Base-by-base conservation (phyloP, 2,329 filamentous ascomycete species). In the Thielaviopsis ethacetica region DNA sequence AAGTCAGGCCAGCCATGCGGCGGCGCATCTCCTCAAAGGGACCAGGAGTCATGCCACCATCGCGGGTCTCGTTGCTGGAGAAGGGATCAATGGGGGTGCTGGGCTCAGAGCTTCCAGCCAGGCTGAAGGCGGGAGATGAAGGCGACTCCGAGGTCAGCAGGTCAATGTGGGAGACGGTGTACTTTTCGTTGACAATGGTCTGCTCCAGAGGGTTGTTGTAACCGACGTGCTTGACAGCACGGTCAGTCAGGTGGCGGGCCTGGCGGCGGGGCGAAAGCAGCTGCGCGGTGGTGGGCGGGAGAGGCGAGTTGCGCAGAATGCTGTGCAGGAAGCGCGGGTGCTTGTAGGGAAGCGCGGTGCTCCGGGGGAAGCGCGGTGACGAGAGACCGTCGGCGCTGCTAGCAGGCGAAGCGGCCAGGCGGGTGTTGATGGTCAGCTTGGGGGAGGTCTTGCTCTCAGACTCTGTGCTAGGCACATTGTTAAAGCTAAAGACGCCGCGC, bases 281-380 rank as follows among this genome's bases (percentile, higher is more conserved):
- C 34, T 71, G 70, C 2, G 76, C 72, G 21, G 70, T 77, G 2
- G 72, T 68, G 0, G 79, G 77, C 21, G 80, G 79, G 6, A 84
- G 72, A 19, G 82, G 82, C 4, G 82, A 85, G 71, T 85, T 85
- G 57, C 81, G 78, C 22, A 85, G 74, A 64, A 85, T 85, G 68
- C 80, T 83, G 66, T 79, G 81, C 10, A 84, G 75, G 50, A 73
- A 72, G 59, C 75, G 75, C 38, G 81, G 77, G 62, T 81, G 81
- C 1, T 72, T 77, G 64, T 85, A 84, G 1, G 82, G 82, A 2
- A 75, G 70, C 24, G 71, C 71, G 38, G 63, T 56, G 21, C 62
- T 60, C n/a, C 59, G 12, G 63, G 27, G 21, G 59, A 57, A 5
- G 64, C 65, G 22, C 66, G 64, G 17, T 13, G 47, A 50, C 15